Conservation (phyloP, 306 rosid species). For the Medicago arabica region DNA sequence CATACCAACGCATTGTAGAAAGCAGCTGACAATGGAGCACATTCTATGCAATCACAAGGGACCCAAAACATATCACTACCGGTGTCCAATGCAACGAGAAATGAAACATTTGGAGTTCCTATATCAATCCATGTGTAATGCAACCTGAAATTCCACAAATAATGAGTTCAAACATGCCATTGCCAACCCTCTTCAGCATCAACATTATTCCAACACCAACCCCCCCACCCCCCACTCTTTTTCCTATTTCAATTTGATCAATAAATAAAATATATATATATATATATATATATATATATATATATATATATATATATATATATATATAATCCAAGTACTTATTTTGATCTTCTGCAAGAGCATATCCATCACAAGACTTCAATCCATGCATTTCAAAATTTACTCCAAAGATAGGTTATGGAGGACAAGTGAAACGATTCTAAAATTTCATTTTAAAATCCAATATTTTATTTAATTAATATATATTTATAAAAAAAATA, state of each 20-base stretch:
- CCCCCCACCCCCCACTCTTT: too few relatives aligned
- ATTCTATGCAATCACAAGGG: constrained; percentile 84
- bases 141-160: constrained; percentile 60
- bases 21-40: constrained; percentile 81
- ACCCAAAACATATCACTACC: constrained; percentile 93
- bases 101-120: constrained; percentile 85
- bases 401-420: not conserved
- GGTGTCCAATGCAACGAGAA: constrained; percentile 92
- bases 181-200: constrained; percentile 33
- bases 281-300: too few relatives aligned
- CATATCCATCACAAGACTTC: not conserved
- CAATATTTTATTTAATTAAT: not conserved
- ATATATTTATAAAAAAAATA: too few relatives aligned
- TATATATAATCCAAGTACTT: not conserved
- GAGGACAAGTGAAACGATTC: not conserved
- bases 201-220: not conserved
- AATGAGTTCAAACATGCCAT: constrained; percentile 15
- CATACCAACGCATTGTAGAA: constrained; percentile 71
- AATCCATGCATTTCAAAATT: constrained; percentile 21
- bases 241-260: constrained; percentile 30
- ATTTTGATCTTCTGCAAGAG: not conserved
- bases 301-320: too few relatives aligned
- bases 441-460: not conserved
- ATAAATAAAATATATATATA: not conserved
- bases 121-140: constrained; percentile 92